A percentile compares a stretch with the other conserved stretches of the same genome.
These are phyloP conservation scores for Paramecium octaurelia DNA, from an alignment of 73 alveolate species.

Conservation along the genomic window DNA sequence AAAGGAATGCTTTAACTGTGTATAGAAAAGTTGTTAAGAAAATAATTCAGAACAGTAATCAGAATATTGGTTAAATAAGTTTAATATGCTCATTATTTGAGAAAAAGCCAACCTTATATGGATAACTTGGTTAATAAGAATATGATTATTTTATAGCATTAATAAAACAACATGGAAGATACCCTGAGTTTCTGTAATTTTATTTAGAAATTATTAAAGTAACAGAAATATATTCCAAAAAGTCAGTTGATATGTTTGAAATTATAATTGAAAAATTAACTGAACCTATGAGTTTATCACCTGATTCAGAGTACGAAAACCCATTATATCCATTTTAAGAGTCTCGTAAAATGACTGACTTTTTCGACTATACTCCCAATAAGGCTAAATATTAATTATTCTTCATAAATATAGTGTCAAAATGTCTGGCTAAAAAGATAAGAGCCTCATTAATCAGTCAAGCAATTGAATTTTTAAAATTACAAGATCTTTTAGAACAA, in stretches of 20 bases:
- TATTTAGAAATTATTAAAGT: constrained; percentile 22
- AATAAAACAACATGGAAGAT: constrained; percentile 1
- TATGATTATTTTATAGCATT: not conserved
- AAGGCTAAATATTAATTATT: not conserved
- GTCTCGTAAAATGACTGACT: not conserved
- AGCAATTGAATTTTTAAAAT: not conserved
- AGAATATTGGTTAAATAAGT: constrained; percentile 20
- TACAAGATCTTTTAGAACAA: not conserved
- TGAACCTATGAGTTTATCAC: not conserved
- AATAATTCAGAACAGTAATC: not conserved
- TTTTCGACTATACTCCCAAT: constrained; percentile 5
- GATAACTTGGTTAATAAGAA: not conserved
- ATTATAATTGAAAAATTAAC: not conserved
- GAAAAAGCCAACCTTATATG: constrained; percentile 18
- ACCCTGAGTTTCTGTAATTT: constrained; percentile 26
- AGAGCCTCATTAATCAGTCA: not conserved
- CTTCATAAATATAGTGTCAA: not conserved
- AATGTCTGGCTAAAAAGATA: not conserved
- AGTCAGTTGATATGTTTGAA: not conserved
- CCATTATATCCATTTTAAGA: constrained; percentile 12
- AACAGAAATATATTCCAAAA: constrained; percentile 8
- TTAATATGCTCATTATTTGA: constrained; percentile 18
- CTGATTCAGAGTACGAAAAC: not conserved
- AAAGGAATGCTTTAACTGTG: not conserved
- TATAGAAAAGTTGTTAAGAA: not conserved